Base-by-base conservation (phyloP, 2,329 filamentous ascomycete species). In the Dactylellina leptospora region DNA sequence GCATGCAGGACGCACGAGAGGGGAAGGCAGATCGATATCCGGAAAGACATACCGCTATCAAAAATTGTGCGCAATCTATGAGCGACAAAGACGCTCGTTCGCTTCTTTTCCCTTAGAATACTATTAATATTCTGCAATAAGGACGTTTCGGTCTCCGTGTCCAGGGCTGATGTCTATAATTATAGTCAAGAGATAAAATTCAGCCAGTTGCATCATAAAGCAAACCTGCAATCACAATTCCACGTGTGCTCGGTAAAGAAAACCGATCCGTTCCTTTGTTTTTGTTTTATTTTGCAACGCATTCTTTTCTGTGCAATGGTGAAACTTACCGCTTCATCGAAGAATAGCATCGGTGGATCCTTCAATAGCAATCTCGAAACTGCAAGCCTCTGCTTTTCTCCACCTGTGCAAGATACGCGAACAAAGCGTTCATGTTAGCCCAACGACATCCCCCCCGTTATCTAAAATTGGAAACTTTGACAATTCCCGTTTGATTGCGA, bases 61-160 rank as follows among this genome's bases (percentile, higher is more conserved):
- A 91, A 96, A 75, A 99, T 97, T 0, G 95, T 97, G 56, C 93
- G 86, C 70, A 99, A 82, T 16, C 95, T 86, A 80, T 97, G 95
- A 4, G 95, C 95, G 3, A 99, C 90, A 78, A 97, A 97, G 0
- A 99, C 91, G 75, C 92, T 97, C 0, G 95, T 97, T 63, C 93
- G 86, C 2, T 84, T 83, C 82, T 96, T 96, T 77, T 96, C 93
- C 76, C 89, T 90, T 59, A 97, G 82, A 58, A 97, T 95, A 75
- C 89, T 89, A 80, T 96, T 96, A 79, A 97, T 97, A 78, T 97
- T 96, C 72, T 88, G 85, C 82, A 97, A 88, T 53, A 97, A 84
- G 1, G 90, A 90, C 80, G 96, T 91, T 81, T 97, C 93, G 0
- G 93, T 97, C 78, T 96, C 91, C 0, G 93, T 96, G 78, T 97